phyloP scores from a whole-genome alignment of 2,329 filamentous ascomycete species.

The Pseudogymnoascus sp. region DNA sequence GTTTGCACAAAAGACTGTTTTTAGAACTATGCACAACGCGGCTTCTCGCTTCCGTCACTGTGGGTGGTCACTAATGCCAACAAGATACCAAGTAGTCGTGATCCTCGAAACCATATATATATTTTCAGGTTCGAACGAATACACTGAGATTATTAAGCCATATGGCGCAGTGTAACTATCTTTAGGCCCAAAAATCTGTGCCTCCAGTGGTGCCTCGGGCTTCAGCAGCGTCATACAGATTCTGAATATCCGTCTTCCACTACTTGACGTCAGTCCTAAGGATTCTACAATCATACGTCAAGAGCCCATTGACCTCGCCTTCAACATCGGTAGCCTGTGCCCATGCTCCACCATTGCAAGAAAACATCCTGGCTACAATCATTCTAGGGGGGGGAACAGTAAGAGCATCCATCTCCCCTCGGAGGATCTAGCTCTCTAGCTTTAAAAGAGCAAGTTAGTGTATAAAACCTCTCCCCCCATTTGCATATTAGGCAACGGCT shows the following conservation, averaged over 20 bases:
- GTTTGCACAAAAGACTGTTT: too few species aligned
- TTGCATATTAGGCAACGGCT: not conserved
- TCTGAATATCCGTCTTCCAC: constrained; percentile 55
- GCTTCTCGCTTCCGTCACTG: too few species aligned
- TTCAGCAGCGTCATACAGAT: constrained; percentile 50
- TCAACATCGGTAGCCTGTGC: constrained; percentile 71
- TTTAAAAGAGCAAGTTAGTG: not conserved
- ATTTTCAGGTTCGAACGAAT: not conserved
- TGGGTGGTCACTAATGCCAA: not conserved
- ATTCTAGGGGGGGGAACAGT: too few species aligned
- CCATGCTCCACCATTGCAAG: constrained; percentile 62
- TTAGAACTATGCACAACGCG: too few species aligned
- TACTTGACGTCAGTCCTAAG: constrained; percentile 49
- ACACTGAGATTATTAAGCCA: not conserved
- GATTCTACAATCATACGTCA: constrained; percentile 61
- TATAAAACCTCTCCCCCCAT: not conserved
- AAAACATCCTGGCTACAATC: constrained; percentile 33
- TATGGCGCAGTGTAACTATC: not conserved
- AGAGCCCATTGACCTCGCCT: constrained; percentile 65
- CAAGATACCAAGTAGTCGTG: not conserved
- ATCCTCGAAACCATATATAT: not conserved
- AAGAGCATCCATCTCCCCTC: too few species aligned
- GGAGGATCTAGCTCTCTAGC: not conserved
- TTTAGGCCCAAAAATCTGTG: not conserved
- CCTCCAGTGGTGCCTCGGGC: constrained; percentile 8